A percentile compares a stretch with the other conserved stretches of the same genome.
These are phyloP conservation scores for Ceratocystis alfenasii DNA, from an alignment of 2,329 filamentous ascomycete genomes.

Conservation along the genomic window DNA sequence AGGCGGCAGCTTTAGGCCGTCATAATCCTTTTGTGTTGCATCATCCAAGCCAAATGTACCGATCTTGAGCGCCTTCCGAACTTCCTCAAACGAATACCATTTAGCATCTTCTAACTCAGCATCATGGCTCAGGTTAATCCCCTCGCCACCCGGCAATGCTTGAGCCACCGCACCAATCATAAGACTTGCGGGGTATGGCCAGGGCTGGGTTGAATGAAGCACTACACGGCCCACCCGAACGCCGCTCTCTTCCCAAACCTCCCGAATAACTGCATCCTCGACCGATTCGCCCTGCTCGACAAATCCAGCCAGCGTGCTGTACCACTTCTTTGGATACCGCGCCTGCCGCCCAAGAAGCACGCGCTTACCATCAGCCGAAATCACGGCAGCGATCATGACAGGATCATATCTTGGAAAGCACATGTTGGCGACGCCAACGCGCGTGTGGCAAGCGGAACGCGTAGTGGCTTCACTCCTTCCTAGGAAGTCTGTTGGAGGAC, in stretches of 20 bases:
- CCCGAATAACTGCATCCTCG: slow-evolving; percentile 70
- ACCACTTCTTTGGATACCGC: slow-evolving; percentile 75
- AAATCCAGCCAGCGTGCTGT: slow-evolving; percentile 78
- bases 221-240: slow-evolving; percentile 65
- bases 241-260: slow-evolving; percentile 79
- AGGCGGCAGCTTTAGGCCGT: slow-evolving; percentile 67
- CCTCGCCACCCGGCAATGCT: slow-evolving; percentile 65
- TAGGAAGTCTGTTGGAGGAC: slow-evolving; percentile 55
- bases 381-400: slow-evolving; percentile 87
- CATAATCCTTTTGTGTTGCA: slow-evolving; percentile 50
- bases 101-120: slow-evolving; percentile 80
- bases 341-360: slow-evolving; percentile 76
- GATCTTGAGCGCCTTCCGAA: slow-evolving; percentile 57
- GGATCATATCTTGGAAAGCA: slow-evolving; percentile 87
- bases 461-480: slow-evolving; percentile 36
- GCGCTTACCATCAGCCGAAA: slow-evolving; percentile 65
- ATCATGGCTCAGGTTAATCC: slow-evolving; percentile 72
- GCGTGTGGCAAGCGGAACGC: slow-evolving; percentile 63
- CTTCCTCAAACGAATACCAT: slow-evolving; percentile 77
- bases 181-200: slow-evolving; percentile 73
- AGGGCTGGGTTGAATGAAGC: slow-evolving; percentile 73
- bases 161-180: slow-evolving; percentile 87
- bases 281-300: slow-evolving; percentile 75
- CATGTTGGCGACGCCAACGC: slow-evolving; percentile 78
- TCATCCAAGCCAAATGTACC: slow-evolving; percentile 54